Percentiles rank a stretch among this genome's conserved stretches.
These are phyloP conservation scores for Cordyceps cicadae DNA, from an alignment of 2,329 filamentous ascomycete species.

Conservation along the genomic window DNA sequence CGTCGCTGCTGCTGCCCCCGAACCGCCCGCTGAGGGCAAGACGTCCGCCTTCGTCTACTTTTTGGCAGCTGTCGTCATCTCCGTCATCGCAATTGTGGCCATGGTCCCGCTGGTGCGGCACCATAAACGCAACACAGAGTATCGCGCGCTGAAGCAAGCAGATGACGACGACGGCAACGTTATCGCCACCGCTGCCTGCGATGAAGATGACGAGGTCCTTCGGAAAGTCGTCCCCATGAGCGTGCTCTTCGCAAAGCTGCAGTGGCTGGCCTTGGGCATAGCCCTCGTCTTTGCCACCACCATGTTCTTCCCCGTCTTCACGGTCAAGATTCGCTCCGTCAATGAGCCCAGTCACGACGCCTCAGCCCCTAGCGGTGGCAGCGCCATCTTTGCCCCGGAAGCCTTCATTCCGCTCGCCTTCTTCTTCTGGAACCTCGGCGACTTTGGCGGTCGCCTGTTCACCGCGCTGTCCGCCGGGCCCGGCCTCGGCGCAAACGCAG, in stretches of 20 bases:
- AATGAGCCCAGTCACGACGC: slow-evolving; percentile 6
- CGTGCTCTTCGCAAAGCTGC: slow-evolving; percentile 66
- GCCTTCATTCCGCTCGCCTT: slow-evolving; percentile 87
- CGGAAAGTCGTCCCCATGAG: slow-evolving; percentile 47
- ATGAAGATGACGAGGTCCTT: slow-evolving; percentile 39
- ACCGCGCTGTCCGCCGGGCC: slow-evolving; percentile 49
- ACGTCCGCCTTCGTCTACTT: slow-evolving; percentile 84
- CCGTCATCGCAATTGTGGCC: slow-evolving; percentile 57
- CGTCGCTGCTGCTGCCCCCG: slow-evolving; percentile 16
- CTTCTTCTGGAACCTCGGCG: slow-evolving; percentile 88
- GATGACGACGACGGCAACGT: slow-evolving; percentile 18
- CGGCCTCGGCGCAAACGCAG: slow-evolving; percentile 21
- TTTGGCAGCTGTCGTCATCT: slow-evolving; percentile 73
- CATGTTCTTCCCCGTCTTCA: slow-evolving; percentile 96
- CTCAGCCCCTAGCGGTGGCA: slow-evolving; percentile 21
- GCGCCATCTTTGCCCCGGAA: slow-evolving; percentile 58
- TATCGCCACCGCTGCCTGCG: slow-evolving; percentile 36
- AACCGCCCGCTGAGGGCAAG: slow-evolving; percentile 17
- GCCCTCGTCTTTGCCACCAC: slow-evolving; percentile 75
- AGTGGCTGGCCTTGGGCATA: slow-evolving; percentile 67
- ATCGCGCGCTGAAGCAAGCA: slow-evolving; percentile 26
- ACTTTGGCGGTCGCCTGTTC: slow-evolving; percentile 66
- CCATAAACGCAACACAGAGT: slow-evolving; percentile 45
- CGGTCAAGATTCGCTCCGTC: slow-evolving; percentile 51
- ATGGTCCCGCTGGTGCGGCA: slow-evolving; percentile 66